These are phyloP conservation scores for Boeremia exigua DNA, from an alignment of 2,329 filamentous ascomycete species.

Conservation along the genomic window DNA sequence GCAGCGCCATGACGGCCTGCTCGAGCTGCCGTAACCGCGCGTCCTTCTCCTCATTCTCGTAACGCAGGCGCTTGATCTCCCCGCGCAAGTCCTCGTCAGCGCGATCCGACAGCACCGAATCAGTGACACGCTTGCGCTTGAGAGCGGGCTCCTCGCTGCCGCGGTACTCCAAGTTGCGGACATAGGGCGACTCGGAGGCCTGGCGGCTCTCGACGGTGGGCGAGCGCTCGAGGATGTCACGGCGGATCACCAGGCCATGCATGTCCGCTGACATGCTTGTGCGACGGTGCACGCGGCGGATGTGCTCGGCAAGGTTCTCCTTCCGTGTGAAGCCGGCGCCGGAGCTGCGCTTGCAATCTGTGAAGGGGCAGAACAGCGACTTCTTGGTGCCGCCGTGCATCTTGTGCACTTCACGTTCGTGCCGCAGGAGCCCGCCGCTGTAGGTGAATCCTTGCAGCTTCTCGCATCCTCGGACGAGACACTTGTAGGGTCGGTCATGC, in stretches of 20 bases:
- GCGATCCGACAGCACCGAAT: constrained; percentile 29
- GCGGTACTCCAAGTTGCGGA: constrained; percentile 28
- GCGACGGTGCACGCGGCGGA: constrained; percentile 78
- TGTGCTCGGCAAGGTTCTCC: constrained; percentile 92
- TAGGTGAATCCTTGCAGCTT: constrained; percentile 96
- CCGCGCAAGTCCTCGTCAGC: constrained; percentile 44
- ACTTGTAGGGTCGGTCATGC: constrained; percentile 92
- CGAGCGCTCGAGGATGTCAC: constrained; percentile 29
- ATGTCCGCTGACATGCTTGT: constrained; percentile 47
- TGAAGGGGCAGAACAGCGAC: constrained; percentile 82
- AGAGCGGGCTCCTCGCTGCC: constrained; percentile 34
- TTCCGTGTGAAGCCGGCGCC: constrained; percentile 91
- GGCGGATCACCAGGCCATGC: constrained; percentile 40
- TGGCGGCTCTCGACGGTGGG: constrained; percentile 31
- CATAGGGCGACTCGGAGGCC: constrained; percentile 35
- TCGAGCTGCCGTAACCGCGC: constrained; percentile 45
- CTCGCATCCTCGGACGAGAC: constrained; percentile 79
- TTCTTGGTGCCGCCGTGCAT: constrained; percentile 90
- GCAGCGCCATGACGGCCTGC: constrained; percentile 43
- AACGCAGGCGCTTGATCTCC: constrained; percentile 51
- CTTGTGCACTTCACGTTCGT: constrained; percentile 92
- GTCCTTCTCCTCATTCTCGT: constrained; percentile 52
- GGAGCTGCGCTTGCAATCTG: constrained; percentile 85
- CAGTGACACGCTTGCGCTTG: constrained; percentile 45
- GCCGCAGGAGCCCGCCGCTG: constrained; percentile 84